phyloP scores from a whole-genome alignment of 306 rosid species.

The Vachellia pachyceras region DNA sequence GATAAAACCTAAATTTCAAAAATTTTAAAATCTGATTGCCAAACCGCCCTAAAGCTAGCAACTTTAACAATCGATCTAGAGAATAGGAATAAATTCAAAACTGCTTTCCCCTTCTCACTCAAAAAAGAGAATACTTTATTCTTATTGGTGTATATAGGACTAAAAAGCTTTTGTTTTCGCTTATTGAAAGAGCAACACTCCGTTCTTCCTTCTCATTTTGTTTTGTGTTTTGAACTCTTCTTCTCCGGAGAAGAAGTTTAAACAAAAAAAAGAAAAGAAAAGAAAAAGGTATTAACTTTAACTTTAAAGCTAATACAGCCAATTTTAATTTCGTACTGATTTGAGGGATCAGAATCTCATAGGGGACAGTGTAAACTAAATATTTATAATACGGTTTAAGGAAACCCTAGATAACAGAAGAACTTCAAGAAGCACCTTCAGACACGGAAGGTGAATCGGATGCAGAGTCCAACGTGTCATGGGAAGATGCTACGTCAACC shows the following conservation, averaged over 20 bases:
- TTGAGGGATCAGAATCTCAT: background rate
- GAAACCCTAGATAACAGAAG: slow-evolving; percentile 19
- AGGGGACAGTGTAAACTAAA: background rate
- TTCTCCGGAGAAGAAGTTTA: too few species aligned
- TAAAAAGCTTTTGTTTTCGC: background rate
- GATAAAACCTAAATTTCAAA: too few species aligned
- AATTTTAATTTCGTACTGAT: background rate
- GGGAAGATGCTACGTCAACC: slow-evolving; percentile 54
- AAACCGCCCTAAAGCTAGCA: background rate
- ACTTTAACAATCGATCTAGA: background rate
- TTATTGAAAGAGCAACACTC: background rate
- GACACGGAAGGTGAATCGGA: slow-evolving; percentile 63
- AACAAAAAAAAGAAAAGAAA: too few species aligned
- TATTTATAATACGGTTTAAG: background rate
- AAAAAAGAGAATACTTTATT: background rate
- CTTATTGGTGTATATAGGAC: background rate
- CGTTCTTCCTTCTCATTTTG: too few species aligned
- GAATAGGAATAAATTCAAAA: background rate
- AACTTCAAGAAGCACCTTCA: slow-evolving; percentile 58
- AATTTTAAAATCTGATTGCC: too few species aligned
- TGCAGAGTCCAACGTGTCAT: slow-evolving; percentile 58
- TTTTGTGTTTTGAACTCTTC: background rate
- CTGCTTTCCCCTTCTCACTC: background rate
- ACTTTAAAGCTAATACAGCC: background rate
- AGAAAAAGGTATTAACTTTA: too few species aligned